Percentiles rank a stretch among this genome's conserved stretches.
phyloP scores from a whole-genome alignment of 345 rosid genomes.

The Gossypium thurberi region DNA sequence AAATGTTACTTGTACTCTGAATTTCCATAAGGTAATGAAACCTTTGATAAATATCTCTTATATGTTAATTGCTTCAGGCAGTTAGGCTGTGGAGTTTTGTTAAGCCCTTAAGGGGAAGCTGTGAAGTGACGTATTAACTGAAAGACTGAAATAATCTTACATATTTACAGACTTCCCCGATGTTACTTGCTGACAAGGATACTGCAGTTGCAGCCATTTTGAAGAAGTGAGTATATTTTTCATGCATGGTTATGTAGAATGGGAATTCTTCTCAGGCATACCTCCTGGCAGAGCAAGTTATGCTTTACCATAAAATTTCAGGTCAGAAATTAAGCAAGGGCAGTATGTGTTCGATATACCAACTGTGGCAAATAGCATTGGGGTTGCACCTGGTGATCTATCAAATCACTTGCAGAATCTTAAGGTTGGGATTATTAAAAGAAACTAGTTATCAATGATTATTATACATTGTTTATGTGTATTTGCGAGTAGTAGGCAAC shows the following conservation, averaged over 20 bases:
- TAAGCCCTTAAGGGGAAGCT: not conserved
- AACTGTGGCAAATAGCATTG: slow-evolving; percentile 59
- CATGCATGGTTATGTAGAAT: not conserved
- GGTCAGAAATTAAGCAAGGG: slow-evolving; percentile 75
- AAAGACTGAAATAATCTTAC: slow-evolving; percentile 1
- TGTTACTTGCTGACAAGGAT: slow-evolving; percentile 59
- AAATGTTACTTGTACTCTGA: slow-evolving; percentile 68
- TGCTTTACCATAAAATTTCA: slow-evolving; percentile 28
- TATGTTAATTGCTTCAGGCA: slow-evolving; percentile 1
- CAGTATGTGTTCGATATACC: slow-evolving; percentile 68
- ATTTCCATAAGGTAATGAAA: slow-evolving; percentile 76
- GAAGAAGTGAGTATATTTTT: slow-evolving; percentile 44
- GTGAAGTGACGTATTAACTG: not conserved
- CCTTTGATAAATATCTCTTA: not conserved
- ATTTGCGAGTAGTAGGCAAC: not conserved
- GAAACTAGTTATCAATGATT: not conserved
- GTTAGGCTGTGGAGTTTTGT: not conserved
- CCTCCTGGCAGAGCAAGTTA: slow-evolving; percentile 9
- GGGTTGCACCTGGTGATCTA: slow-evolving; percentile 45
- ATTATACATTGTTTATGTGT: not conserved
- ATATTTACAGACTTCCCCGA: slow-evolving; percentile 65
- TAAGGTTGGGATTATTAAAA: slow-evolving; percentile 41
- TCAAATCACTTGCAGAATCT: slow-evolving; percentile 58
- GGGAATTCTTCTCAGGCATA: slow-evolving; percentile 10
- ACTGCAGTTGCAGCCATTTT: slow-evolving; percentile 58